Evolutionary conservation across 78 protist genomes (phyloP).

Genomic region (Dictyostelium intermedium): DNA sequence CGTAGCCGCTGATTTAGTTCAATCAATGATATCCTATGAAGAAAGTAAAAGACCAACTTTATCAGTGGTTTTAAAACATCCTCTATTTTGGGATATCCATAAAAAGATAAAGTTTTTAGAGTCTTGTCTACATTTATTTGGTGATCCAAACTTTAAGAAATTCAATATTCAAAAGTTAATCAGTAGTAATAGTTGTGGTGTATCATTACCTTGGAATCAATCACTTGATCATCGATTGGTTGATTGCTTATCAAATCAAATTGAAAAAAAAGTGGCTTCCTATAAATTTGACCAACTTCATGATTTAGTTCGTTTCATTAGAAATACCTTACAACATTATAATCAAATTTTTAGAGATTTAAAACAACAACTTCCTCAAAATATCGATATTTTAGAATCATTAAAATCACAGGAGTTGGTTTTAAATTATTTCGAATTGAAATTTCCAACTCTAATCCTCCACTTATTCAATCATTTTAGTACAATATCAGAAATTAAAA

Average conservation of each 20-base stretch:
- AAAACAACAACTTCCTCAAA: not conserved
- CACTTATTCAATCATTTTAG: not conserved
- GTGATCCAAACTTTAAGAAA: not conserved
- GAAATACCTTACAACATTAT: slow-evolving; percentile 45
- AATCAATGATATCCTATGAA: not conserved
- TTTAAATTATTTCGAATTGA: slow-evolving; percentile 23
- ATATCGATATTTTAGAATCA: not conserved
- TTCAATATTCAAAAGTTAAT: not conserved
- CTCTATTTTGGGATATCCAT: slow-evolving; percentile 12
- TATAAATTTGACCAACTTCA: slow-evolving; percentile 17
- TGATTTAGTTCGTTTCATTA: slow-evolving; percentile 26
- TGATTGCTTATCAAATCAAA: not conserved
- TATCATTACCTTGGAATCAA: slow-evolving; percentile 18
- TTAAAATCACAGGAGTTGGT: not conserved
- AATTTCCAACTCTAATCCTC: not conserved
- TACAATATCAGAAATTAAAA: not conserved
- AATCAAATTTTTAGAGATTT: not conserved
- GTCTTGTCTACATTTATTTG: not conserved
- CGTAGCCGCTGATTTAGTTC: not conserved
- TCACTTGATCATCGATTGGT: not conserved
- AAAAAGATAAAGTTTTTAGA: slow-evolving; percentile 30
- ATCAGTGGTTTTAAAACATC: not conserved
- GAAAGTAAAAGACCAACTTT: slow-evolving; percentile 8
- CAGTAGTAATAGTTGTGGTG: not conserved
- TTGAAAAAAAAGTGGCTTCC: not conserved